Percentiles rank a stretch among this genome's conserved stretches.
phyloP scores from a whole-genome alignment of 2,329 filamentous ascomycete species.

The Colletotrichum sp. region DNA sequence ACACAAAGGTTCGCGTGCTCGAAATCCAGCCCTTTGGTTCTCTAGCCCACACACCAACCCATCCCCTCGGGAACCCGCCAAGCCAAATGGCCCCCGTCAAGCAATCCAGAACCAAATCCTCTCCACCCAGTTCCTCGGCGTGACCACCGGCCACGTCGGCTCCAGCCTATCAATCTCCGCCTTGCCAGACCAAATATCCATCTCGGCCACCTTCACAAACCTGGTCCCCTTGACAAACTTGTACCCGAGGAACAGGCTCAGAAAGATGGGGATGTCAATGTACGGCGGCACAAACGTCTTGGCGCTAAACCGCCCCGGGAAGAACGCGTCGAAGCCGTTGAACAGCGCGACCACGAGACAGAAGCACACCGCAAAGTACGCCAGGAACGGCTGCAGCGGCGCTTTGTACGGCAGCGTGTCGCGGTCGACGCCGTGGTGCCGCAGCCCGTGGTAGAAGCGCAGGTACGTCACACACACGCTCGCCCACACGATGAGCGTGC shows the following conservation, averaged over 20 bases:
- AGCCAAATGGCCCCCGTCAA: conserved; percentile 16
- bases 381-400: conserved; percentile 70
- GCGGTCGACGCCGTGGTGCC: conserved; percentile 68
- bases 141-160: conserved; percentile 37
- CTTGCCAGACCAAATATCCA: conserved; percentile 47
- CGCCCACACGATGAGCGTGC: conserved; percentile 72
- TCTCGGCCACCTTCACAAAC: conserved; percentile 37
- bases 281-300: conserved; percentile 70
- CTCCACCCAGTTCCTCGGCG: conserved; percentile 41
- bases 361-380: conserved; percentile 65
- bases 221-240: conserved; percentile 70
- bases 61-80: background rate
- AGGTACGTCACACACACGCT: conserved; percentile 73
- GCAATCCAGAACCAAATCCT: conserved; percentile 47
- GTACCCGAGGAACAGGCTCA: conserved; percentile 67
- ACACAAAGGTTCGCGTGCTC: background rate
- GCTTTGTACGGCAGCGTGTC: conserved; percentile 69
- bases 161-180: conserved; percentile 42
- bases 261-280: conserved; percentile 73
- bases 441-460: conserved; percentile 70
- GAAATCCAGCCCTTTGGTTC: background rate
- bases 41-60: background rate
- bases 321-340: conserved; percentile 75
- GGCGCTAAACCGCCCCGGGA: conserved; percentile 53
- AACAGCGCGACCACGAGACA: conserved; percentile 72